A percentile compares a stretch with the other conserved stretches of the same genome.
These are phyloP conservation scores for Fraxinus excelsior DNA, from an alignment of 257 asterid species.

Conservation along the genomic window DNA sequence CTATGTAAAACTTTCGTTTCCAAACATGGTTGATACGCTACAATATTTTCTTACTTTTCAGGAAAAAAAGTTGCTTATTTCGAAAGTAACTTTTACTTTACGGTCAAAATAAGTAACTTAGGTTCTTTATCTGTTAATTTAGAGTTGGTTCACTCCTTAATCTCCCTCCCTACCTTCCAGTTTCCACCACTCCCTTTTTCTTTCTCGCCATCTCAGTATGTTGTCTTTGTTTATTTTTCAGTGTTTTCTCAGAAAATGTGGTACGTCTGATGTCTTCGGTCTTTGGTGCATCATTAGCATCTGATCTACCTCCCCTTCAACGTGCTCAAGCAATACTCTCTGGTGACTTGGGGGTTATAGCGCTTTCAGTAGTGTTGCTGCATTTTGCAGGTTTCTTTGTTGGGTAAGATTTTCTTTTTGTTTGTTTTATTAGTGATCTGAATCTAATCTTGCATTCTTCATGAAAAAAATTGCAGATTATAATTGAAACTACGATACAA, in stretches of 20 bases:
- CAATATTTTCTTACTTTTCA: background rate
- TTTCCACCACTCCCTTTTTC: slow-evolving; percentile 2
- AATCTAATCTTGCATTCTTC: background rate
- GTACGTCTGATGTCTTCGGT: slow-evolving; percentile 59
- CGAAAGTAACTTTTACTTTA: background rate
- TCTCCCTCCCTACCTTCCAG: background rate
- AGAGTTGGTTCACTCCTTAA: background rate
- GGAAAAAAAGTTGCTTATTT: background rate
- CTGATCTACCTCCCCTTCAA: slow-evolving; percentile 51
- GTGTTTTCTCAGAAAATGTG: slow-evolving; percentile 85
- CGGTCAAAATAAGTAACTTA: background rate
- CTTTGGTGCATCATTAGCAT: slow-evolving; percentile 46
- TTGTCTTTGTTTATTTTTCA: slow-evolving; percentile 30
- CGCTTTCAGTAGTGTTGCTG: slow-evolving; percentile 70
- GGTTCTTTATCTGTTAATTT: background rate
- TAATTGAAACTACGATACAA: background rate
- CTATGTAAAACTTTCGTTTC: background rate
- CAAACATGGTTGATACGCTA: background rate
- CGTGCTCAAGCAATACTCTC: slow-evolving; percentile 50
- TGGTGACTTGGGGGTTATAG: slow-evolving; percentile 59
- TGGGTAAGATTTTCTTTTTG: slow-evolving; percentile 56
- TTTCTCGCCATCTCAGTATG: background rate
- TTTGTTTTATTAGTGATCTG: slow-evolving; percentile 6
- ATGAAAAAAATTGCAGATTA: background rate
- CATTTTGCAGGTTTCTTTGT: slow-evolving; percentile 85